Evolutionary conservation across 345 rosid genomes (phyloP), one percentile per base, ranked within the genome.

Genomic region (Gossypium bickii): DNA sequence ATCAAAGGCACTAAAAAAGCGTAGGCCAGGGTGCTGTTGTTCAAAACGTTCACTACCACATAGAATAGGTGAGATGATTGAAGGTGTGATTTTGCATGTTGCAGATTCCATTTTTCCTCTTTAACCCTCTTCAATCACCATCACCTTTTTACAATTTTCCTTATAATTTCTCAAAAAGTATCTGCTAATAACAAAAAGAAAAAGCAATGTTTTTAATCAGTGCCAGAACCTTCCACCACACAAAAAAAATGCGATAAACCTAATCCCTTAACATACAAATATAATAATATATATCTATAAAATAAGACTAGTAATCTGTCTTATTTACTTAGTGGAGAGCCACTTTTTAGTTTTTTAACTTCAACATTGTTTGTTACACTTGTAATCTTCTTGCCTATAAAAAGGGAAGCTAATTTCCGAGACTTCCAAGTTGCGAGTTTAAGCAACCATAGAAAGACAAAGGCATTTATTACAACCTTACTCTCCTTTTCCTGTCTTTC

Each of bases 261-360:
- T 76, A 62, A 78, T 81, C 86, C 58, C 61, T 78, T 53, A 41
- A 57, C 77, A 74, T 82, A 71, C 7, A 34, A 34, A 34, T 34
- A 34, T 34, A 34, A 34, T 4, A 34, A 34, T 34, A 29, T 29
- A 72, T 67, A 61, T 70, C 77, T 59, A 70, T 41, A 76, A 76
- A 72, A 22, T 29, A 71, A 27, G 45, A 10, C 79, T 71, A 67
- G 62, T 75, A 74, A 74, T 73, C 67, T 80, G 81, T 76, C 81
- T 74, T 61, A 57, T 45, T 71, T 77, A 15, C 55, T 61, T 68
- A 77, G 87, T 86, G 86, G 85, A 77, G 80, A 73, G 75, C 68
- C 77, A 57, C 78, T 72, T 68, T 34, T 4, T 34, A 1, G 41
- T 17, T 1, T 16, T 52, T 55, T 69, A 11, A 49, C 22, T 44